Evolutionary conservation across 1,284 basidiomycete genomes (phyloP), one percentile per base, ranked within the genome.

Genomic region (Neotropicomus parvogracilis): DNA sequence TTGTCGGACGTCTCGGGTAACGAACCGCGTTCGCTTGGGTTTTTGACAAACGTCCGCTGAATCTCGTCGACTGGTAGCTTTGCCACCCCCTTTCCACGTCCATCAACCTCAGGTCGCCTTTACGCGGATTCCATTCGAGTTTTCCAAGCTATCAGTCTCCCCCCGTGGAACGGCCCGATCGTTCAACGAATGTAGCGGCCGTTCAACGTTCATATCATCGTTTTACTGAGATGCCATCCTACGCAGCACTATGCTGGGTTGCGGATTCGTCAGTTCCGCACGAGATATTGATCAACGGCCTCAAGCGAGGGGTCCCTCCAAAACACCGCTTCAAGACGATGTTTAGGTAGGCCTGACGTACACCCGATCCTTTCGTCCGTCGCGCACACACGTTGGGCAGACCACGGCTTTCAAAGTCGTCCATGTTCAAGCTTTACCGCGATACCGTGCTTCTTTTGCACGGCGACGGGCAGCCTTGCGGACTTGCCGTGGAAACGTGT

Each of bases 211-310:
- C 51, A 53, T 37, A 54, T 52, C n/a, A 33, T 50, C 40, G 31
- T 50, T 34, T 6, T 33, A 29, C 56, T 52, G 6, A 39, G 29
- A 29, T 46, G 16, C 48, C 31, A 32, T 17, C 17, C 42, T 33
- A 31, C 27, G 21, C 40, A 88, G 86, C 86, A 0, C 60, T 91
- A 4, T 86, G 79, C 51, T 91, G 82, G 81, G 69, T 80, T 10
- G 75, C 79, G n/a, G 79, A 80, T 44, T 69, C 73, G 0, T 44
- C 59, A 29, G 60, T 56, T 20, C 52, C 63, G 3, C 58, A 64
- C 28, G 87, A 91, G 59, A 73, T 88, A 16, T 62, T 91, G 44
- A 87, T 87, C 55, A 88, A 87, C 54, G 88, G 89, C 1, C 67
- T 81, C n/a, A 82, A 78, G 56, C 80, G 89, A 36, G 89, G 89